Base-by-base conservation (phyloP, 2,329 filamentous ascomycete genomes). In the Beauveria asiatica region DNA sequence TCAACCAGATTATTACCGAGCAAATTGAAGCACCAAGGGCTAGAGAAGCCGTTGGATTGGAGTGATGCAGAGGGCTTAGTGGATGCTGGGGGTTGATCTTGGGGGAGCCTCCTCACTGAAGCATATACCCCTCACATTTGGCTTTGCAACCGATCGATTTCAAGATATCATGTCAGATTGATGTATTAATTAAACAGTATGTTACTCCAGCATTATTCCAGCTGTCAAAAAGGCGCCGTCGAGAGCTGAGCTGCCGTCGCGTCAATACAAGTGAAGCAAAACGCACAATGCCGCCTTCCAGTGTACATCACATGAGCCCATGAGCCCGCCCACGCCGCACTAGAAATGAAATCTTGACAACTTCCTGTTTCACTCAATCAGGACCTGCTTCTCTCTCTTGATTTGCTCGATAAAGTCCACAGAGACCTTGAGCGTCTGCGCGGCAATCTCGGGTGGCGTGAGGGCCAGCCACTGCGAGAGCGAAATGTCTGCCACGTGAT, bases 381-480 rank as follows among this genome's bases (percentile, higher is more conserved):
- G 65, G 1, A 85, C 70, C 67, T 86, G 82, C 73, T 87, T 87
- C 71, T 87, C 81, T 69, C 83, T 85, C 74, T 85, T 84, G 60
- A 86, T 65, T 10, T 76, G 72, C 65, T 82, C 71, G 2, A 83
- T 82, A 51, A 86, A 76, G n/a, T 77, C 75, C 4, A 83, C 66
- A 0, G 82, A 78, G 16, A 87, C 78, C 66, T 85, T 85, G 16
- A 87, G 73, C 2, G 79, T 78, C 69, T 82, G 78, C 0, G 83
- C 81, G 17, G 87, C 84, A 55, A 87, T 78, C 52, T 84, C 80
- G 0, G 81, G 74, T 0, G 86, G 86, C 0, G 86, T 88, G 55
- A 88, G 73, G 1, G 85, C 86, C 44, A 90, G 75, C 86, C 86
- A 90, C 69, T 89, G 86, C 0, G 82, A 84, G 48, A 89, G 70